Conservation (phyloP, 805 yeast species). For the Starmerella roubikii region DNA sequence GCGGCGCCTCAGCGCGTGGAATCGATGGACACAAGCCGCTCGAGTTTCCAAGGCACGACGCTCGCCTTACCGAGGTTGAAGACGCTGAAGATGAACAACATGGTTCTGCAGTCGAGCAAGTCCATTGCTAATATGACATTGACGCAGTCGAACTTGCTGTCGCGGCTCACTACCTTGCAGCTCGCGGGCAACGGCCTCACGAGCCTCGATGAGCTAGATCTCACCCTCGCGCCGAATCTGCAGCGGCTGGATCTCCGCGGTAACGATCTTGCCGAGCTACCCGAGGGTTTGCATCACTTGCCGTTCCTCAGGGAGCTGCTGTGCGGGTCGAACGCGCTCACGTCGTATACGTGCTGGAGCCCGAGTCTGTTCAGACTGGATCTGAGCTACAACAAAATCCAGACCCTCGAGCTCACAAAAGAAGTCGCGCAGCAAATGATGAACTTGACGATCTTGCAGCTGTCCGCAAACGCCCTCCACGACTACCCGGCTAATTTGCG, state of each 20-base stretch:
- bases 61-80: conserved; percentile 5
- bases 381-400: conserved; percentile 62
- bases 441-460: conserved; percentile 51
- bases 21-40: conserved; percentile 11
- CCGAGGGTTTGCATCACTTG: conserved; percentile 24
- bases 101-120: conserved; percentile 2
- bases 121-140: not conserved
- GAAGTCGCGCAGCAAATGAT: conserved; percentile 45
- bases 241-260: conserved; percentile 63
- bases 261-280: conserved; percentile 46
- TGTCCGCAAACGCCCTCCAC: conserved; percentile 66
- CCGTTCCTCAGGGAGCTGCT: conserved; percentile 10
- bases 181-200: conserved; percentile 64
- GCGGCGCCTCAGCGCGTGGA: conserved; percentile 3
- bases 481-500: conserved; percentile 49
- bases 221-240: conserved; percentile 36
- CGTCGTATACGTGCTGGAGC: conserved; percentile 42
- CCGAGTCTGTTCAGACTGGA: conserved; percentile 44
- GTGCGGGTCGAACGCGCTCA: conserved; percentile 26
- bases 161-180: conserved; percentile 51
- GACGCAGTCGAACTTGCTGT: not conserved
- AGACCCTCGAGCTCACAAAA: conserved; percentile 10
- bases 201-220: conserved; percentile 34
- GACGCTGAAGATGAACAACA: conserved; percentile 1
- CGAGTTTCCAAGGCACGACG: conserved; percentile 11